These are phyloP conservation scores for Claviceps africana DNA, from an alignment of 2,329 filamentous ascomycete genomes.

Conservation along the genomic window DNA sequence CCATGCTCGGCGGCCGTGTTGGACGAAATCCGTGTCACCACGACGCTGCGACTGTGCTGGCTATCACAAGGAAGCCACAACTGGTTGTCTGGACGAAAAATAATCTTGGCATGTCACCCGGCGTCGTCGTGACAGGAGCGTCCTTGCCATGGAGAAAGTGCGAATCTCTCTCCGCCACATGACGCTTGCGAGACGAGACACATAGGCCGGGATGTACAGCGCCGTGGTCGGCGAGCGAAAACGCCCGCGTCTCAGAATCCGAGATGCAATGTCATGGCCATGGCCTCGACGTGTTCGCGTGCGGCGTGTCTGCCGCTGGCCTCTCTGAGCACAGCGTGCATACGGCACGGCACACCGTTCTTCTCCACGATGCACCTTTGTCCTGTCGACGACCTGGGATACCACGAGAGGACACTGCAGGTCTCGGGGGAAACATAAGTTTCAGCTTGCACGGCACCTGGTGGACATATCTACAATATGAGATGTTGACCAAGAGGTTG, in stretches of 20 bases:
- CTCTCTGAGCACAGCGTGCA: too few species aligned
- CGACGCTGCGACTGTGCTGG: neutral
- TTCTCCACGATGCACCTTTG: neutral
- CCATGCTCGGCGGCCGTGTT: neutral
- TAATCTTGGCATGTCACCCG: too few species aligned
- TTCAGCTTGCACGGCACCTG: neutral
- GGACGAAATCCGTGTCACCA: neutral
- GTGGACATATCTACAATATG: too few species aligned
- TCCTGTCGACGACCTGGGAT: neutral
- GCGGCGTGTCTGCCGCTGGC: too few species aligned
- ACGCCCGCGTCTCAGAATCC: neutral
- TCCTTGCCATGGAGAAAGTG: too few species aligned
- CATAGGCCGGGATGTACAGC: neutral
- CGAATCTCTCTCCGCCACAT: too few species aligned
- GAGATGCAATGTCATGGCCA: neutral
- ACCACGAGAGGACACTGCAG: neutral
- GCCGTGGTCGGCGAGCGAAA: neutral
- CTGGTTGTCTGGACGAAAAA: too few species aligned
- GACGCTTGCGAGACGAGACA: neutral
- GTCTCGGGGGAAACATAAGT: neutral
- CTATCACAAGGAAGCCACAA: neutral
- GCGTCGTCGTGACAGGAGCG: too few species aligned
- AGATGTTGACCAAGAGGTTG: neutral
- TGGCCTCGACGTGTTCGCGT: neutral
- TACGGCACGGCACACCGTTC: neutral